Base-by-base conservation (phyloP, 2,329 filamentous ascomycete species). In the Stachybotrys elegans region DNA sequence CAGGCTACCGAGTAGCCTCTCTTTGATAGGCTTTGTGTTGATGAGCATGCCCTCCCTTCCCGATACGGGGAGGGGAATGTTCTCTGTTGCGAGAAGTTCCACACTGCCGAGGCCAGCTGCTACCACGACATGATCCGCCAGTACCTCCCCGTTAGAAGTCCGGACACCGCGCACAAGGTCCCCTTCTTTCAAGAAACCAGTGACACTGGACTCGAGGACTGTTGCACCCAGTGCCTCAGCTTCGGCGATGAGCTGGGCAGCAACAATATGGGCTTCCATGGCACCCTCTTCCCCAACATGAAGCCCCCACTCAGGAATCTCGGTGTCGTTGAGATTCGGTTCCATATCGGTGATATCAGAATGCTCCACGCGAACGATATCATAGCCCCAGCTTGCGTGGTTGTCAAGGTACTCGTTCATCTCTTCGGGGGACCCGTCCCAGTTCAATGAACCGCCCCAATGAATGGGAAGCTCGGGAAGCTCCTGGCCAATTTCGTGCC, bases 61-160 rank as follows among this genome's bases (percentile, higher is more conserved):
- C 8, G 40, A 31, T 17, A 61, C 45, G 0, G 59, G 58, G 20
- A 62, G 39, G 2, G 38, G 45, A 39, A 62, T 44, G 40, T 51
- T 53, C 22, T 51, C 53, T 0, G 51, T 16, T 2, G 54, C 58
- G 12, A 51, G 47, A 6, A 62, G 53, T 7, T 49, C 29, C 13
- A 58, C 55, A 14, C 52, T 56, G 19, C 55, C 57, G 6, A 60
- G 27, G 14, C 59, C 59, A 14, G 55, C 60, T 5, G 60, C 60
- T 4, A 62, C 42, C 7, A 63, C 54, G 36, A 62, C 57, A 21
- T 62, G 60, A 42, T 57, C 52, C 16, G 54, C 59, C 3, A 17
- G 16, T 7, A 57, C 23, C 31, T 47, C 41, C 13, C 46, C 48
- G 3, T 42, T 16, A 2, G 43, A 22, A 0, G 50, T 55, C 7